Evolutionary conservation across 192 early-diverging fungal species (phyloP).

Genomic region (Coemansia javaensis): DNA sequence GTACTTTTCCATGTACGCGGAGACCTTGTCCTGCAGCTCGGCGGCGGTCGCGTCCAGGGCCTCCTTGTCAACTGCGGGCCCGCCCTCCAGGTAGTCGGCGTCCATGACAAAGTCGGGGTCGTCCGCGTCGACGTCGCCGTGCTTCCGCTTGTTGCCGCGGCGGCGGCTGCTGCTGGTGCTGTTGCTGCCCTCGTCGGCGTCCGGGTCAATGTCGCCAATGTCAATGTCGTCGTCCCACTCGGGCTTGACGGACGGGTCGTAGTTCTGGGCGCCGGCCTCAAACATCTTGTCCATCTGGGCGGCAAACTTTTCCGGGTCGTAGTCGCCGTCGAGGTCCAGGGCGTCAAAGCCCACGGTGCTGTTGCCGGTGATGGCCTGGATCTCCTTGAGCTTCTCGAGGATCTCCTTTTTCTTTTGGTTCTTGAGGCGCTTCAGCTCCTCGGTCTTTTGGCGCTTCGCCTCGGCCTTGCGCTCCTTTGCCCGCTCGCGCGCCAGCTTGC

Average conservation of each 20-base stretch:
- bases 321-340: conserved; percentile 85
- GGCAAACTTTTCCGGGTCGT: conserved; percentile 85
- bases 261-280: conserved; percentile 8
- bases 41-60: conserved; percentile 8
- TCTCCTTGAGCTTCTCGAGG: conserved; percentile 71
- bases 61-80: conserved; percentile 19
- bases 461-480: conserved; percentile 69
- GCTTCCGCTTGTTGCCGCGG: too few relatives aligned
- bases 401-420: conserved; percentile 90
- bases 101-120: conserved; percentile 88
- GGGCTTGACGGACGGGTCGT: conserved; percentile 69
- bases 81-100: conserved; percentile 79
- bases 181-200: conserved; percentile 32
- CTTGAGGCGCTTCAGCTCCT: conserved; percentile 89
- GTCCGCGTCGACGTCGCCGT: conserved; percentile 7
- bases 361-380: conserved; percentile 81
- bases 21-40: conserved; percentile 50
- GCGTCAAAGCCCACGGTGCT: conserved; percentile 65
- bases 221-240: conserved; percentile 85
- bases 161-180: too few relatives aligned
- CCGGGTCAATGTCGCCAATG: conserved; percentile 58
- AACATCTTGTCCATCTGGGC: conserved; percentile 78
- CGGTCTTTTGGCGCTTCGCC: conserved; percentile 62
- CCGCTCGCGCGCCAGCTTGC: conserved; percentile 69
- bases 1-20: conserved; percentile 83